Base-by-base conservation (phyloP, 345 rosid genomes). In the Aethionema arabicum region DNA sequence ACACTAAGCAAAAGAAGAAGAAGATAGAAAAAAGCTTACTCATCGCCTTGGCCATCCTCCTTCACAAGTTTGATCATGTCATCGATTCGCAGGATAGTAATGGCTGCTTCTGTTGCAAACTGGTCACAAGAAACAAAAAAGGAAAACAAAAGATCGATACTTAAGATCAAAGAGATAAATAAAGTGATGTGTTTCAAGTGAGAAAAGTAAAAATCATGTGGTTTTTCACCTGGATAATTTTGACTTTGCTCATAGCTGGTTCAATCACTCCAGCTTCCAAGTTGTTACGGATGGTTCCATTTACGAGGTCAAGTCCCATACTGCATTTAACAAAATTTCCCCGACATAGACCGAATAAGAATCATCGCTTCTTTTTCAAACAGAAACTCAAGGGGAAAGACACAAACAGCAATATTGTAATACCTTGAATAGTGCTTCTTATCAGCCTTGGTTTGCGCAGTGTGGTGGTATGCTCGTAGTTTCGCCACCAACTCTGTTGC, bases 231-330 rank as follows among this genome's bases (percentile, higher is more conserved):
- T 93, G 99, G 72, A 93, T 83, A 37, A 93, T 93, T 81, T 93
- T 93, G 63, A 93, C 97, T 87, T 93, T 93, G 90, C 99, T 93
- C 99, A 93, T 93, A 16, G 97, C 99, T 4, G 99, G 97, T 62
- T 93, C 99, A 27, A 93, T 93, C 21, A 93, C 97, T 69, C 99
- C 99, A 2, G 99, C 99, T 72, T 90, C 99, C 62, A 93, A 72
- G 78, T 90, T 93, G 85, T 90, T 93, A 11, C 97, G 91, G 67
- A 85, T 53, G 2, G 81, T 74, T 14, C 97, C 99, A 35, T 87
- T 93, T 35, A 69, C 61, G 35, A 93, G 97, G 64, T 93, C 99
- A 46, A 93, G 79, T 52, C 99, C 97, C 97, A 90, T 87, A 81
- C 96, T 93, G 83, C 81, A 80, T 46, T 60, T 45, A 5, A 2